Conservation (phyloP, 495 filamentous ascomycete genomes). For the Clavariopsis aquatica region DNA sequence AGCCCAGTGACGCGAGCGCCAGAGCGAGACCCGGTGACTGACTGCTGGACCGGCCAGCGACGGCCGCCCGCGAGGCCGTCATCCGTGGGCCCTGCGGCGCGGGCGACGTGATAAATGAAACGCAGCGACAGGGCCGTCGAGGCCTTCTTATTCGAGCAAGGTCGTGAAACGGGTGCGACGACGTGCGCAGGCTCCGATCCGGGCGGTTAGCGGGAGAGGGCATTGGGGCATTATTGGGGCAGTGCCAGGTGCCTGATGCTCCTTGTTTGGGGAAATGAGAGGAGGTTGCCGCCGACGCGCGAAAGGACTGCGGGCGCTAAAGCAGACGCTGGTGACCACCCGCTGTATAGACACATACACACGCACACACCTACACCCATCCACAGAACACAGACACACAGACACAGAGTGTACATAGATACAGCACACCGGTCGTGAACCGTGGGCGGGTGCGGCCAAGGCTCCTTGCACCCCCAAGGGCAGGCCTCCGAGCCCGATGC, state of each 20-base stretch:
- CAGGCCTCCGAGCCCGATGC: no score
- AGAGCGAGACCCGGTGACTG: constrained; percentile 1
- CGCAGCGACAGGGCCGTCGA: constrained; percentile 1
- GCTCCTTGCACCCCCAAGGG: no score
- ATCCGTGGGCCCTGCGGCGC: constrained; percentile 1
- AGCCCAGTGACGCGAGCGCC: background rate
- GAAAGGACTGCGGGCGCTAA: constrained; percentile 8
- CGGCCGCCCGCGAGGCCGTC: no score
- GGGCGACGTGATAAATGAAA: constrained; percentile 13
- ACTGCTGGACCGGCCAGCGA: background rate
- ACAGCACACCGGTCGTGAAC: no score
- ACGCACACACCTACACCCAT: no score
- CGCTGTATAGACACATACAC: no score
- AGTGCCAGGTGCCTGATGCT: constrained; percentile 5
- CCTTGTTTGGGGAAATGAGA: background rate
- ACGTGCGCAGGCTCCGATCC: background rate
- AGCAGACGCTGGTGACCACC: background rate
- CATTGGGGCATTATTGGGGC: constrained; percentile 2
- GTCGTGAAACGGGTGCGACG: constrained; percentile 2
- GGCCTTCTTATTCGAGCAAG: constrained; percentile 15
- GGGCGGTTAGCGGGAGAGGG: constrained; percentile 12
- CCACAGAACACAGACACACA: no score
- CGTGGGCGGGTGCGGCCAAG: no score
- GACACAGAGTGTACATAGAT: no score
- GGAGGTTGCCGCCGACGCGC: constrained; percentile 15